Evolutionary conservation across 495 filamentous ascomycete genomes (phyloP), one percentile per base, ranked within the genome.

Genomic region (Penicillium ochrochloron): DNA sequence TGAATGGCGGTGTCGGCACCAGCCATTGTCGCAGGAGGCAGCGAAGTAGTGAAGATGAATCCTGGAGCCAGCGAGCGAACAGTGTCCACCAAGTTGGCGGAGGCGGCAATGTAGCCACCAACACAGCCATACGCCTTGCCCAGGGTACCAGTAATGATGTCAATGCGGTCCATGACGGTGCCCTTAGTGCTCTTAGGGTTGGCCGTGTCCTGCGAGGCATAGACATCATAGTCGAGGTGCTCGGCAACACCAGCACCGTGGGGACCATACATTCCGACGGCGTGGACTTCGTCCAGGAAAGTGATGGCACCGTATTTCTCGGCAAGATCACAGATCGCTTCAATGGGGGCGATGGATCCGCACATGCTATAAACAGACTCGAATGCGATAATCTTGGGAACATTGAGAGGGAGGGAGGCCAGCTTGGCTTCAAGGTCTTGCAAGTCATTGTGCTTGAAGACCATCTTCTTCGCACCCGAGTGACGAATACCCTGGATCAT

Each of bases 401-500:
- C 84, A 50, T 93, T 82, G 2, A 88, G 74, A 0, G 94, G 93
- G 35, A 99, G 84, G 17, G 92, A 90, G 5, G 93, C 93, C 60
- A 99, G 83, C 72, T 99, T 98, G 51, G 84, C 81, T 78, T 99
- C 95, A 7, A 99, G 83, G 66, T 99, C 96, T 12, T 82, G 84
- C 33, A 97, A 70, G 71, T 99, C 95, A 65, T 99, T 99, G 80
- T 99, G 95, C 78, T 95, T 94, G 87, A 99, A 98, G 50, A 99
- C 95, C 78, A 99, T 85, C 82, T 99, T 99, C 80, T 89, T 93
- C 19, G 95, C 91, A 23, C 93, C 92, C 6, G 94, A 97, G 79
- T 98, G 95, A 21, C 96, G 92, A 71, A 99, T 99, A 55, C 95
- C 95, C 79, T 98, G 96, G 68, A 99, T 99, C 95, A 99, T 99